Percentiles rank a stretch among this genome's conserved stretches.
Evolutionary conservation across 2,329 filamentous ascomycete species (phyloP).

Genomic region (Macrophomina phaseolina): DNA sequence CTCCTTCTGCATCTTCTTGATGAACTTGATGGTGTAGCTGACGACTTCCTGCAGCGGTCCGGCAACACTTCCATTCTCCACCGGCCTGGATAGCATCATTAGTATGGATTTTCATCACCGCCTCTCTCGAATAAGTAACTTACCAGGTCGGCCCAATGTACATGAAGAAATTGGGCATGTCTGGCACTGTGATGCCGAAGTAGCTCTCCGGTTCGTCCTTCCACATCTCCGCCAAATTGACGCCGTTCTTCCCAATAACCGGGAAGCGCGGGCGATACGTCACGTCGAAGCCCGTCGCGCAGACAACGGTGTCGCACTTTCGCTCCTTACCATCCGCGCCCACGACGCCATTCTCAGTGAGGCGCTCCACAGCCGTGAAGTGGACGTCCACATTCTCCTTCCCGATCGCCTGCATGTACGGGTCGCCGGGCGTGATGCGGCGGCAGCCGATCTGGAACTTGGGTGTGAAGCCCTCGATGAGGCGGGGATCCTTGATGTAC

Average conservation of each 20-base stretch:
- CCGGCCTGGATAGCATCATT: conserved; percentile 39
- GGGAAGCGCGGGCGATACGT: conserved; percentile 52
- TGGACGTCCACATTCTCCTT: conserved; percentile 58
- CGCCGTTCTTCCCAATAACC: conserved; percentile 48
- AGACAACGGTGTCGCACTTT: conserved; percentile 51
- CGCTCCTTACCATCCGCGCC: conserved; percentile 50
- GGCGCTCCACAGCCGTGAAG: conserved; percentile 53
- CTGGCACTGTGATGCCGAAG: conserved; percentile 49
- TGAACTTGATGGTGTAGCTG: conserved; percentile 49
- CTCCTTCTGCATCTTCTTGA: conserved; percentile 55
- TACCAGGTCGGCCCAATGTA: conserved; percentile 48
- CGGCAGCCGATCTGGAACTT: conserved; percentile 55
- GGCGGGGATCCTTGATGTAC: conserved; percentile 57
- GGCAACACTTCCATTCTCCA: conserved; percentile 54
- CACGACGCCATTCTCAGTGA: conserved; percentile 54
- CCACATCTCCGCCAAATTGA: conserved; percentile 50
- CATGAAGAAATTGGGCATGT: conserved; percentile 52
- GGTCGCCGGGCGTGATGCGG: conserved; percentile 56
- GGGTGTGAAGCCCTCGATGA: conserved; percentile 55
- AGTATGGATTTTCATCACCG: background rate
- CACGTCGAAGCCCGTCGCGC: conserved; percentile 54
- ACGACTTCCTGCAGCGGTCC: conserved; percentile 47
- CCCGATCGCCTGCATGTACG: conserved; percentile 58
- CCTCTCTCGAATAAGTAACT: background rate
- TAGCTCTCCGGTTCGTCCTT: conserved; percentile 48